A percentile compares a stretch with the other conserved stretches of the same genome.
These are phyloP conservation scores for Metarhizium sp. DNA, from an alignment of 2,329 filamentous ascomycete species.

Conservation along the genomic window DNA sequence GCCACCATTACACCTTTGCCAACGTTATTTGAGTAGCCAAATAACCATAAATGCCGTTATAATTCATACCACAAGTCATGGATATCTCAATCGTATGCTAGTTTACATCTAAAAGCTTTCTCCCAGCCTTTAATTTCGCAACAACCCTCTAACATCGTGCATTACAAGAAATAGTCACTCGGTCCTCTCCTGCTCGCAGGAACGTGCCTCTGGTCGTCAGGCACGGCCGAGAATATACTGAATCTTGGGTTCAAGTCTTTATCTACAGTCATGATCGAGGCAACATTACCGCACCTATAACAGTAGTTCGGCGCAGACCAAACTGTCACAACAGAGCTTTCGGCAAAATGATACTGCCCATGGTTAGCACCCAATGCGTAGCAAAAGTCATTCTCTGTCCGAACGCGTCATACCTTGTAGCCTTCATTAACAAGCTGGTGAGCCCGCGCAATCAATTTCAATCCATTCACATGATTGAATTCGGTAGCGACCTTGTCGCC, in stretches of 20 bases:
- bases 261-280: constrained; percentile 89
- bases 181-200: constrained; percentile 61
- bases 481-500: constrained; percentile 96
- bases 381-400: not conserved
- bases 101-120: constrained; percentile 27
- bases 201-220: constrained; percentile 72
- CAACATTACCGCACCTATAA: constrained; percentile 92
- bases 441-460: constrained; percentile 92
- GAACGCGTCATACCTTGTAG: constrained; percentile 61
- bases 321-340: constrained; percentile 93
- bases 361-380: constrained; percentile 16
- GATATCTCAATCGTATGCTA: constrained; percentile 34
- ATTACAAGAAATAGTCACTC: constrained; percentile 60
- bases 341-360: constrained; percentile 75
- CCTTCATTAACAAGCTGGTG: constrained; percentile 98
- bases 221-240: constrained; percentile 85
- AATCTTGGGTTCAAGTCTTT: constrained; percentile 83
- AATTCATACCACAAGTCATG: constrained; percentile 23
- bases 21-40: constrained; percentile 3
- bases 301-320: constrained; percentile 98
- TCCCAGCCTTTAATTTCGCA: constrained; percentile 14
- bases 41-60: constrained; percentile 9
- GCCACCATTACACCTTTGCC: not conserved
- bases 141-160: constrained; percentile 5
- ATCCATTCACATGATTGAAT: constrained; percentile 92